These are phyloP conservation scores for Hyphopichia khmerensis DNA, from an alignment of 1,139 yeast genomes.

Conservation along the genomic window DNA sequence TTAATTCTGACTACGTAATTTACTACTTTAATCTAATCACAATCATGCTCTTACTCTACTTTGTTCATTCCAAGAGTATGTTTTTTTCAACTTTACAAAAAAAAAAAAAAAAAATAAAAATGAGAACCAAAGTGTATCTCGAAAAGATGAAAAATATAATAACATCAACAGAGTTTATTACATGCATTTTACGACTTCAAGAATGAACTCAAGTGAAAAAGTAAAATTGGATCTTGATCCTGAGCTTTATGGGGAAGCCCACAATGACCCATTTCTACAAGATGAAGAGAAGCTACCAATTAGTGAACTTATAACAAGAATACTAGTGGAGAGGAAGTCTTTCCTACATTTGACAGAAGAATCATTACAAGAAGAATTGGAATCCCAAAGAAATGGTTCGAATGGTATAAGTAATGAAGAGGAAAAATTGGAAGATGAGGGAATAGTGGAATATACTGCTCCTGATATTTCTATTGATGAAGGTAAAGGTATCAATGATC, in stretches of 20 bases:
- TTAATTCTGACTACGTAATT: no score
- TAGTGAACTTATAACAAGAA: constrained; percentile 42
- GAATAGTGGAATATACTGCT: constrained; percentile 4
- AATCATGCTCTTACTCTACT: no score
- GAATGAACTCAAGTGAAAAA: constrained; percentile 2
- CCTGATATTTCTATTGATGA: constrained; percentile 5
- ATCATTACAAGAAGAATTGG: constrained; percentile 31
- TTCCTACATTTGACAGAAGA: constrained; percentile 57
- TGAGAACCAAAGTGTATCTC: background rate
- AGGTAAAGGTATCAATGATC: constrained; percentile 4
- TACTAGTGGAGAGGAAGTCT: constrained; percentile 37
- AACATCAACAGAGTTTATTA: no score
- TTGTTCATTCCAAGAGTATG: no score
- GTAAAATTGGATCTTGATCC: constrained; percentile 20
- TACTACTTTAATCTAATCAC: no score
- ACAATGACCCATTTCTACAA: constrained; percentile 37
- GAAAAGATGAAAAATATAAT: background rate
- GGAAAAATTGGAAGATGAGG: constrained; percentile 4
- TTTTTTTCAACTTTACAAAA: no score
- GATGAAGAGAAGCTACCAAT: constrained; percentile 40
- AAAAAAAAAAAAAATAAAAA: no score
- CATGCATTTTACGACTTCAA: no score
- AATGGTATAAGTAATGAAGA: constrained; percentile 4
- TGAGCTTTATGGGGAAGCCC: constrained; percentile 24
- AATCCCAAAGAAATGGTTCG: constrained; percentile 5